These are phyloP conservation scores for Tulasnella sp. DNA, from an alignment of 768 basidiomycete genomes.

Conservation along the genomic window DNA sequence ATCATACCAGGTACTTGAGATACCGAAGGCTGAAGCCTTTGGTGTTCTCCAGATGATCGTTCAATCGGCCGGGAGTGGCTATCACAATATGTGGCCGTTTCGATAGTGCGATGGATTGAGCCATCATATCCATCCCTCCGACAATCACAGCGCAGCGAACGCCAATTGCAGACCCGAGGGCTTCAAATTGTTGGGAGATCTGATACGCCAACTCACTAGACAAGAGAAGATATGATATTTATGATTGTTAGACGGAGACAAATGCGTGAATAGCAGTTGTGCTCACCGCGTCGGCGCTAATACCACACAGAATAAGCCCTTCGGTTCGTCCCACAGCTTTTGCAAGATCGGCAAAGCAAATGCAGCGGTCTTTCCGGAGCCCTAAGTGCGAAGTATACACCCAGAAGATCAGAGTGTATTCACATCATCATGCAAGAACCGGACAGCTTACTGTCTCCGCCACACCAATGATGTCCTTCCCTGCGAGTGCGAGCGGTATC, in stretches of 20 bases:
- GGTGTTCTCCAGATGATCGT: conserved; percentile 92
- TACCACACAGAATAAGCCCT: conserved; percentile 84
- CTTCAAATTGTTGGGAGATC: conserved; percentile 93
- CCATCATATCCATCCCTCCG: conserved; percentile 89
- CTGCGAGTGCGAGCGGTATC: conserved; percentile 79
- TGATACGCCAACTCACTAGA: conserved; percentile 86
- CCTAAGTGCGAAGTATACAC: conserved; percentile 25
- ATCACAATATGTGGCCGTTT: conserved; percentile 93
- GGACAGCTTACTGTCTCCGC: conserved; percentile 51
- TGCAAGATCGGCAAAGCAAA: conserved; percentile 95
- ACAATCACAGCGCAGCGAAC: conserved; percentile 84
- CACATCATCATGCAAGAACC: too few species aligned
- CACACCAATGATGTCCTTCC: conserved; percentile 95
- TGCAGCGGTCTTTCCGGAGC: conserved; percentile 95
- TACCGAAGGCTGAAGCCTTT: conserved; percentile 86
- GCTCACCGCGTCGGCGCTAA: conserved; percentile 77
- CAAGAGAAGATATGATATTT: neutral
- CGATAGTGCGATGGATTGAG: conserved; percentile 82
- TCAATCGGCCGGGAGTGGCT: conserved; percentile 85
- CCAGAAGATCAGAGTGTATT: too few species aligned
- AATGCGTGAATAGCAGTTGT: neutral
- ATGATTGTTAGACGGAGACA: too few species aligned
- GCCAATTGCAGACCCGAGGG: conserved; percentile 84
- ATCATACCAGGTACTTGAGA: conserved; percentile 75
- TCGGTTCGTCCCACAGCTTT: conserved; percentile 91